Base-by-base conservation (phyloP, 176 grass and related monocot genomes). In the Raddia guianensis region DNA sequence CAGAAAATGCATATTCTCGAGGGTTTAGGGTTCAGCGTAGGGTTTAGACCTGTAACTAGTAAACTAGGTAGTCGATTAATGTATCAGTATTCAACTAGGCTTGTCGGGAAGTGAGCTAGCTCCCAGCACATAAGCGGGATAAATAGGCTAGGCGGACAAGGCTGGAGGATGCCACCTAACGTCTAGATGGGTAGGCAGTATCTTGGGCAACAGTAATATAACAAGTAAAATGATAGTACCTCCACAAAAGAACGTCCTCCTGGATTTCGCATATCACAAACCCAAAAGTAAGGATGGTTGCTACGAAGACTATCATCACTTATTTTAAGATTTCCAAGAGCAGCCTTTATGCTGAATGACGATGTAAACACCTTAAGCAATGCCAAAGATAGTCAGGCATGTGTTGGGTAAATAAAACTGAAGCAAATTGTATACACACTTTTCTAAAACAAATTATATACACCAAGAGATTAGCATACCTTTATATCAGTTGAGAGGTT, bases 311-410 rank as follows among this genome's bases (percentile, higher is more conserved):
- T 98, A 72, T 94, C 90, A 86, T 98, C 95, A 69, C 95, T 98
- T 92, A 98, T 94, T 85, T 98, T 98, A 85, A 98, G 87, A 74
- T 98, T 98, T 81, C 95, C 95, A 85, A 98, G 95, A 75, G 95
- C 95, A 83, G 95, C 95, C 80, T 98, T 94, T 92, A 98, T 91
- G 78, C 84, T 87, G 87, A 94, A 98, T 66, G 95, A 98, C 5
- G 83, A 92, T 57, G 92, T 89, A 70, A 91, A 92, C 73, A 98
- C 95, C 95, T 98, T 91, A 74, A 75, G 14, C 49, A 88, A 73
- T 81, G 47, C 33, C 82, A 57, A 86, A 76, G 76, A 74, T 82
- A 75, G 63, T 68, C 73, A 88, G 44, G 70, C 3, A 53, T 53
- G 10, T 21, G 77, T 63, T 32, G 80, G 59, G 60, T 49, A 80